Evolutionary conservation across 331 rosid genomes (phyloP).

Genomic region (Saraca asoca): DNA sequence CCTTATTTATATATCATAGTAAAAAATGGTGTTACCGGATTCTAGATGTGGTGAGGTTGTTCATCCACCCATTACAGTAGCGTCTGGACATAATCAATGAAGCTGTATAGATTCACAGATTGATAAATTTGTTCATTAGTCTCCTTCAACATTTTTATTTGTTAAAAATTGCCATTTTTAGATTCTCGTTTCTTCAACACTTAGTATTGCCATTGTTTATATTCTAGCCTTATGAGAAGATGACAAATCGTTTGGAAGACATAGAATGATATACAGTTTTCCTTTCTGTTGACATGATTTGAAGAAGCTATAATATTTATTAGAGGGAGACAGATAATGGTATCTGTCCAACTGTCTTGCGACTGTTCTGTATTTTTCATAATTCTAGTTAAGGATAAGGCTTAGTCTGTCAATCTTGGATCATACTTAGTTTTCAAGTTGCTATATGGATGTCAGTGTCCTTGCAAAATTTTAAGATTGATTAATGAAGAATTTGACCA

Average conservation of each 20-base stretch:
- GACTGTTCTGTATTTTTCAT: too few species aligned
- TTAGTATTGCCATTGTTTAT: neutral
- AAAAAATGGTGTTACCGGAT: neutral
- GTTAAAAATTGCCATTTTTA: neutral
- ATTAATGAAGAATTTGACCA: too few species aligned
- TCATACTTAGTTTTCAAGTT: too few species aligned
- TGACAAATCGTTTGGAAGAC: too few species aligned
- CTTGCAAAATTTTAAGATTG: too few species aligned
- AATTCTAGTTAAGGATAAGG: too few species aligned
- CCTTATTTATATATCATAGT: too few species aligned
- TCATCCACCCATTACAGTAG: neutral
- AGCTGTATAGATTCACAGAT: conserved; percentile 3
- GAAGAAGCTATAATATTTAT: conserved; percentile 7
- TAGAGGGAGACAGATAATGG: neutral
- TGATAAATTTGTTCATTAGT: neutral
- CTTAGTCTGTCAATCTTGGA: too few species aligned
- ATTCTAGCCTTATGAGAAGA: neutral
- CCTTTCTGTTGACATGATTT: neutral
- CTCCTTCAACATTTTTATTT: conserved; percentile 1
- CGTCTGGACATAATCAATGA: neutral
- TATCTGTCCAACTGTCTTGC: neutral
- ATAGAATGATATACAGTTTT: neutral
- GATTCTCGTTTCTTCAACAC: neutral
- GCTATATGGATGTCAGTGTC: too few species aligned
- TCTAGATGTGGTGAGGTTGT: neutral